Evolutionary conservation across 352 stramenopile genomes (phyloP).

Genomic region (Globisporangium echinulatum): DNA sequence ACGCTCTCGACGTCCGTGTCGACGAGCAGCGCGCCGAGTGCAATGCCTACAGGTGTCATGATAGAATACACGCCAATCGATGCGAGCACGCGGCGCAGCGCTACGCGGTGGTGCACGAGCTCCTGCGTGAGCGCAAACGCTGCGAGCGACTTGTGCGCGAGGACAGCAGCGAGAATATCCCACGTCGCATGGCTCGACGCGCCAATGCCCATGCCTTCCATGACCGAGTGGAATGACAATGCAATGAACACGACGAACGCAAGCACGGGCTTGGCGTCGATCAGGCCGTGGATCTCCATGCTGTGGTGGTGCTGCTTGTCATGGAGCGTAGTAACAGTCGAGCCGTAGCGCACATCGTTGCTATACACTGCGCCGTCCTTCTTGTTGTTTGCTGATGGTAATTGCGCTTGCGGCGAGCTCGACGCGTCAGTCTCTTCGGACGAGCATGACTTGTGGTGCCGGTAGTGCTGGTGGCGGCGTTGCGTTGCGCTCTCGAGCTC

Average conservation of each 20-base stretch:
- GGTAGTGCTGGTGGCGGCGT: conserved; percentile 14
- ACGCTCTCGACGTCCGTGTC: conserved; percentile 33
- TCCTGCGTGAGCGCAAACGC: conserved; percentile 70
- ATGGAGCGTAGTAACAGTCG: neutral
- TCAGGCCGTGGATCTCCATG: conserved; percentile 38
- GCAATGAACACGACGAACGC: conserved; percentile 73
- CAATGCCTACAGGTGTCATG: conserved; percentile 71
- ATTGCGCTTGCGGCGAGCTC: neutral
- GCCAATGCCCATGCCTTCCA: conserved; percentile 82
- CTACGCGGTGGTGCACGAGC: conserved; percentile 54
- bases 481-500: neutral
- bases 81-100: conserved; percentile 26
- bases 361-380: neutral
- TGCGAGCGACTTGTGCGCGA: conserved; percentile 80
- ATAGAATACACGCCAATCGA: conserved; percentile 57
- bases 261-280: conserved; percentile 52
- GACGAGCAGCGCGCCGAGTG: conserved; percentile 50
- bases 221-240: conserved; percentile 80
- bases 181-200: conserved; percentile 48
- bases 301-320: conserved; percentile 7
- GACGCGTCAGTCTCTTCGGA: conserved; percentile 11
- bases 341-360: no score
- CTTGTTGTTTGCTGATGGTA: conserved; percentile 1
- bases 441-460: conserved; percentile 19
- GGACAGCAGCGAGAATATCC: conserved; percentile 72